A percentile compares a stretch with the other conserved stretches of the same genome.
Conservation (phyloP, 352 stramenopile genomes). For the Albugo candida region DNA sequence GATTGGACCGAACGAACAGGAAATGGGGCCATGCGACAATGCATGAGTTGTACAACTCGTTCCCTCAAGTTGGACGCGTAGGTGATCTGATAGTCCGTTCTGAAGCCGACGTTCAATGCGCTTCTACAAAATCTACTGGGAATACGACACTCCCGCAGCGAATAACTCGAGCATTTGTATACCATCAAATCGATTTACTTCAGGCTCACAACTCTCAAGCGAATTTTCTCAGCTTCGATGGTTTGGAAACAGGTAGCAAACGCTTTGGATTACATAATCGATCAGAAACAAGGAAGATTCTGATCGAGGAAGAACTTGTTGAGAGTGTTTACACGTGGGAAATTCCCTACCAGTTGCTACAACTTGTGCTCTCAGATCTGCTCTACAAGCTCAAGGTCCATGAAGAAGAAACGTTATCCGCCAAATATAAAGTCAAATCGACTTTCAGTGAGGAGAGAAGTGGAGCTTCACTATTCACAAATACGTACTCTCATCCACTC, state of each 20-base stretch:
- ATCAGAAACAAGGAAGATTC: slow-evolving; percentile 18
- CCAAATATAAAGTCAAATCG: not conserved
- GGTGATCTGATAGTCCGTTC: slow-evolving; percentile 63
- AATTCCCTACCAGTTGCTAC: slow-evolving; percentile 65
- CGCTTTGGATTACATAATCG: not conserved
- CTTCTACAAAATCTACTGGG: not conserved
- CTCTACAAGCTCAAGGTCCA: slow-evolving; percentile 35
- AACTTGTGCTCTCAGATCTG: slow-evolving; percentile 56
- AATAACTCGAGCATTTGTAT: slow-evolving; percentile 63
- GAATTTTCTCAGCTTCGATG: not conserved
- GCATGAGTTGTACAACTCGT: slow-evolving; percentile 36
- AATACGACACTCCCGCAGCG: slow-evolving; percentile 19
- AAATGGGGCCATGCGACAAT: slow-evolving; percentile 15
- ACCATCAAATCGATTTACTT: slow-evolving; percentile 3
- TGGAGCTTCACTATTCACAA: not conserved
- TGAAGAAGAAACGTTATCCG: not conserved
- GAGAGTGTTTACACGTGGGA: slow-evolving; percentile 80
- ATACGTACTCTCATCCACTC: not conserved
- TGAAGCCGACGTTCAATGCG: slow-evolving; percentile 36
- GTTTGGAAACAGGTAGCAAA: not conserved
- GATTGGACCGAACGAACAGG: not conserved
- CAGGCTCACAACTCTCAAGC: not conserved
- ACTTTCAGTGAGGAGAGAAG: not conserved
- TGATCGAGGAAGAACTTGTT: slow-evolving; percentile 72
- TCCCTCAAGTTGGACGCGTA: slow-evolving; percentile 35